These are phyloP conservation scores for Lathyrus aphaca DNA, from an alignment of 306 rosid species.

Conservation along the genomic window DNA sequence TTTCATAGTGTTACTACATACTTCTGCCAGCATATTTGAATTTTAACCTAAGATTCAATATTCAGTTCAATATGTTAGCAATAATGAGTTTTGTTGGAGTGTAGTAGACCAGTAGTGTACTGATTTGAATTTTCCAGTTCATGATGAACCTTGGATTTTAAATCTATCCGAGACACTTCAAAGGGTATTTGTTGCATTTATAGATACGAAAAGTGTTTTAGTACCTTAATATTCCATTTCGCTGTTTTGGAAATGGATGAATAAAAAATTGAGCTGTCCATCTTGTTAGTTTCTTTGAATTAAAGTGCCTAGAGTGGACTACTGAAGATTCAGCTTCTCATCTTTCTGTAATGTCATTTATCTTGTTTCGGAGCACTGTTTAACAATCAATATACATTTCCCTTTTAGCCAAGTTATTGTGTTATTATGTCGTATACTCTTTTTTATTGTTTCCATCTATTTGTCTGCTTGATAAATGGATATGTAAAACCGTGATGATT, in stretches of 20 bases:
- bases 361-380: neutral
- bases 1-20: neutral
- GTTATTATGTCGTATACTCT: neutral
- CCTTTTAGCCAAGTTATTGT: slow-evolving; percentile 1
- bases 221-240: neutral
- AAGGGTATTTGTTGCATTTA: neutral
- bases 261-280: neutral
- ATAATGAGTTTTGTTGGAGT: slow-evolving; percentile 2
- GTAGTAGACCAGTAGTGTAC: neutral
- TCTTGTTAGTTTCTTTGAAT: neutral
- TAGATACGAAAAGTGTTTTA: neutral
- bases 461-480: neutral
- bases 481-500: slow-evolving; percentile 21
- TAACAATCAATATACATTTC: neutral
- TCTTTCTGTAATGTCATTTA: slow-evolving; percentile 15
- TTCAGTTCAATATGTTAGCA: slow-evolving; percentile 7
- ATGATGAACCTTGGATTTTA: slow-evolving; percentile 15
- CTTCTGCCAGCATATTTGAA: neutral
- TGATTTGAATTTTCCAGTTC: slow-evolving; percentile 2
- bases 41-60: slow-evolving; percentile 1
- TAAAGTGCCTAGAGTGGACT: slow-evolving; percentile 14
- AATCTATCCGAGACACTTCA: slow-evolving; percentile 17
- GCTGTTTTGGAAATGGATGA: neutral
- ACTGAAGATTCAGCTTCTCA: slow-evolving; percentile 5
- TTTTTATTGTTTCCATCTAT: neutral